Conservation (phyloP, 2,329 filamentous ascomycete genomes). For the Aspergillus proliferans region DNA sequence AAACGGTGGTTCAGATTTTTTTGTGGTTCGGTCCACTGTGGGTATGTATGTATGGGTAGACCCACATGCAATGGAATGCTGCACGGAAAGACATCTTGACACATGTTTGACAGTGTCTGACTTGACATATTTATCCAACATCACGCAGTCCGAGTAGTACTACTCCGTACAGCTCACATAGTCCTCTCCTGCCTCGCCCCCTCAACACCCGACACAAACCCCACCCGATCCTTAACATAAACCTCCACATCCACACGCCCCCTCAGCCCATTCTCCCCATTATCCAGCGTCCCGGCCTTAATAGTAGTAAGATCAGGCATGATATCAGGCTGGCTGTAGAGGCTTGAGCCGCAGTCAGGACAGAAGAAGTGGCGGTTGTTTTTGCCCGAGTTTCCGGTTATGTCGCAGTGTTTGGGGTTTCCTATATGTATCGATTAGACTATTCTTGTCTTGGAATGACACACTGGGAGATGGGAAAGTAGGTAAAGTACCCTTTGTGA, state of each 20-base stretch:
- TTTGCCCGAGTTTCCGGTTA: constrained; percentile 46
- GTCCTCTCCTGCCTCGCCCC: constrained; percentile 45
- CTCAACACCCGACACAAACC: constrained; percentile 37
- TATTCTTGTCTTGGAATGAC: background rate
- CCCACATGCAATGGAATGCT: too few species aligned
- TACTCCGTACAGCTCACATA: background rate
- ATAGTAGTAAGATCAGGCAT: constrained; percentile 47
- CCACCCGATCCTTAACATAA: constrained; percentile 46
- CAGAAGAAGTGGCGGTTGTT: constrained; percentile 54
- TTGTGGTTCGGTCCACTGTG: background rate
- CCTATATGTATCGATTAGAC: background rate
- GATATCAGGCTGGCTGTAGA: constrained; percentile 49
- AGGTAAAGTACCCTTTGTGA: constrained; percentile 41
- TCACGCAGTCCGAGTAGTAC: too few species aligned
- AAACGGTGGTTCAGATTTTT: background rate
- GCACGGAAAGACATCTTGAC: background rate
- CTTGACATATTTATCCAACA: too few species aligned
- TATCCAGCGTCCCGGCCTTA: constrained; percentile 49
- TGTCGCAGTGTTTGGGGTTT: constrained; percentile 39
- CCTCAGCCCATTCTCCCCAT: constrained; percentile 39
- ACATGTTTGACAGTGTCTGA: background rate
- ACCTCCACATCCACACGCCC: constrained; percentile 47
- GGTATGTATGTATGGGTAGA: too few species aligned
- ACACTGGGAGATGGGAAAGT: background rate
- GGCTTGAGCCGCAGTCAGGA: constrained; percentile 44